phyloP scores from a whole-genome alignment of 345 rosid species.

The Sapria himalayana region DNA sequence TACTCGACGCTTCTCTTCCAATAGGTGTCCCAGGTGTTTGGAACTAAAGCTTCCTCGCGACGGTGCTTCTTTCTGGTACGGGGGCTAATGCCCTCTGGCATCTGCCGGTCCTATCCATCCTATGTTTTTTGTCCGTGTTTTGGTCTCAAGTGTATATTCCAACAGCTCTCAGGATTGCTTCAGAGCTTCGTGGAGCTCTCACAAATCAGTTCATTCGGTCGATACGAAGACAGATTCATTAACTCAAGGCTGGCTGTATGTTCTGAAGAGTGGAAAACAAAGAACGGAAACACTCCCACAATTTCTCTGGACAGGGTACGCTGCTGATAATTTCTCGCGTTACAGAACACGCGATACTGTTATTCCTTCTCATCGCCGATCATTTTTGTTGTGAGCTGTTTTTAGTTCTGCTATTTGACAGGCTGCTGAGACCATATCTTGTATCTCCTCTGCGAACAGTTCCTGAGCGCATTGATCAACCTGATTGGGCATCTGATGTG shows the following conservation, averaged over 20 bases:
- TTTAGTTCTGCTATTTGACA: conserved; percentile 7
- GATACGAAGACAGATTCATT: conserved; percentile 19
- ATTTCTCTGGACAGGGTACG: conserved; percentile 90
- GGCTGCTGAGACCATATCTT: conserved; percentile 63
- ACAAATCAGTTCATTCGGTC: conserved; percentile 51
- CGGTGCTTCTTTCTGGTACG: conserved; percentile 77
- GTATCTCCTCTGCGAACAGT: conserved; percentile 39
- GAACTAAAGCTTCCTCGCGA: conserved; percentile 91
- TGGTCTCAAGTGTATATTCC: conserved; percentile 1
- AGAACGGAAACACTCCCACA: conserved; percentile 49
- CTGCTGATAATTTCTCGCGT: neutral
- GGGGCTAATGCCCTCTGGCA: conserved; percentile 2
- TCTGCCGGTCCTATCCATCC: neutral
- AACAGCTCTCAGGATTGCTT: conserved; percentile 86
- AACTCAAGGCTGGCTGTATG: conserved; percentile 59
- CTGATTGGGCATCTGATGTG: conserved; percentile 92
- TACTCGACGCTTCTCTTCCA: neutral
- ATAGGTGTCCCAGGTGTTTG: conserved; percentile 81
- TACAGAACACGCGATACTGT: too few species aligned
- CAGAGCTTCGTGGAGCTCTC: conserved; percentile 82
- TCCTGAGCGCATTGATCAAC: conserved; percentile 46
- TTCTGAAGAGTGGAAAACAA: conserved; percentile 50
- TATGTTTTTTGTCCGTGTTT: conserved; percentile 1
- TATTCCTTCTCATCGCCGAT: neutral
- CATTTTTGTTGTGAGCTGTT: neutral